A percentile compares a stretch with the other conserved stretches of the same genome.
phyloP scores from a whole-genome alignment of 208 protist species.

The Crithidia brevicula region DNA sequence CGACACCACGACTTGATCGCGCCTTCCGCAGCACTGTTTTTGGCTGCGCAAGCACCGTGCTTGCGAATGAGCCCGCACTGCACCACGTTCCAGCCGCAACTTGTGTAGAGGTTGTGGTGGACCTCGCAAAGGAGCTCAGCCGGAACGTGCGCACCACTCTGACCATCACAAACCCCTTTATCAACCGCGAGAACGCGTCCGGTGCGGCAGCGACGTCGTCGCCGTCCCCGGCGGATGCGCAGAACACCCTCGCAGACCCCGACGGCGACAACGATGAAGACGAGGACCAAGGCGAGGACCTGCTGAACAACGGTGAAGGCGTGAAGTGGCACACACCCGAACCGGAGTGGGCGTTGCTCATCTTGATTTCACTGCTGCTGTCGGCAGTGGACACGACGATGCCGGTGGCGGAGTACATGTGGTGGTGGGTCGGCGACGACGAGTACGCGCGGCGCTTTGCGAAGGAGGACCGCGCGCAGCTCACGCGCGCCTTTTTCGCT shows the following conservation, averaged over 20 bases:
- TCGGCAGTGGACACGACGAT: slow-evolving; percentile 36
- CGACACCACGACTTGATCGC: slow-evolving; percentile 22
- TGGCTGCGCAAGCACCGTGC: slow-evolving; percentile 29
- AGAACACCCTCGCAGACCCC: neutral
- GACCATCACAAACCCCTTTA: slow-evolving; percentile 34
- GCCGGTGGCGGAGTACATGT: slow-evolving; percentile 66
- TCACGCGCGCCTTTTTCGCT: slow-evolving; percentile 63
- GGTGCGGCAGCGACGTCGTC: neutral
- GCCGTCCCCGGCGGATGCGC: neutral
- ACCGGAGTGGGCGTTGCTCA: slow-evolving; percentile 64
- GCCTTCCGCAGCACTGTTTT: slow-evolving; percentile 33
- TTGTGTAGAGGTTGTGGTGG: slow-evolving; percentile 5
- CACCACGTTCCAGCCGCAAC: neutral
- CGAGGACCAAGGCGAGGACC: slow-evolving; percentile 36
- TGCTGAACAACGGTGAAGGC: slow-evolving; percentile 53
- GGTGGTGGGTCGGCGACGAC: slow-evolving; percentile 71
- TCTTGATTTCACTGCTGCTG: slow-evolving; percentile 62
- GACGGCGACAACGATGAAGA: slow-evolving; percentile 31
- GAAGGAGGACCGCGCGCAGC: slow-evolving; percentile 30
- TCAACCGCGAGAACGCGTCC: slow-evolving; percentile 6
- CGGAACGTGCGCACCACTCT: slow-evolving; percentile 31
- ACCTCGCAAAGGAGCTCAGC: slow-evolving; percentile 31
- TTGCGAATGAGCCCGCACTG: slow-evolving; percentile 8
- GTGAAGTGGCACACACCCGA: slow-evolving; percentile 76
- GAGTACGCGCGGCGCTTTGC: slow-evolving; percentile 67